Percentiles rank a stretch among this genome's conserved stretches.
Evolutionary conservation across 2,329 filamentous ascomycete species (phyloP).

Genomic region (Fusarium pseudoanthophilum): DNA sequence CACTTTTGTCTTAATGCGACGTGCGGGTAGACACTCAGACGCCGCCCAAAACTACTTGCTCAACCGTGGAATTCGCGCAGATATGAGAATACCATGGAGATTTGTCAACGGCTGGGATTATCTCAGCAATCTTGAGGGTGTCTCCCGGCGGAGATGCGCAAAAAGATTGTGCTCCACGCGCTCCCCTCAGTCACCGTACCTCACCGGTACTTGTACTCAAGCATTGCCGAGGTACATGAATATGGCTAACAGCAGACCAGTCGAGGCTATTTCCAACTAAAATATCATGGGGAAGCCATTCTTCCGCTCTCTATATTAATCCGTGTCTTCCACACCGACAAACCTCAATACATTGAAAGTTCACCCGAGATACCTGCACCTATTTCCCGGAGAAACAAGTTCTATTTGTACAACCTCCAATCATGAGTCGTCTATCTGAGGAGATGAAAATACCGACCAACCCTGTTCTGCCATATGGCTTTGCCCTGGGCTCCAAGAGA

Average conservation of each 20-base stretch:
- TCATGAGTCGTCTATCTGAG: not conserved
- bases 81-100: too few relatives aligned
- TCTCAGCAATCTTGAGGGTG: too few relatives aligned
- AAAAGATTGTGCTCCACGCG: rapidly evolving
- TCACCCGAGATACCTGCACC: not conserved
- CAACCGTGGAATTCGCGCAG: too few relatives aligned
- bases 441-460: not conserved
- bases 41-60: too few relatives aligned
- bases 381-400: not conserved
- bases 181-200: rapidly evolving
- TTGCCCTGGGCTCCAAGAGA: not conserved
- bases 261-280: not conserved
- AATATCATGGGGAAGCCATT: not conserved
- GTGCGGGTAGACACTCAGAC: too few relatives aligned
- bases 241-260: not conserved
- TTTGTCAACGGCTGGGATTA: too few relatives aligned
- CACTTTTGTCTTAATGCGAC: not conserved
- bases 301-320: not conserved
- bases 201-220: rapidly evolving
- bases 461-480: not conserved
- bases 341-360: not conserved
- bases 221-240: not conserved
- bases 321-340: not conserved
- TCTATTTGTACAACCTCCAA: not conserved
- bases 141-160: not conserved